Percentiles rank a stretch among this genome's conserved stretches.
phyloP scores from a whole-genome alignment of 1,284 basidiomycete genomes.

The Ganoderma boninense region DNA sequence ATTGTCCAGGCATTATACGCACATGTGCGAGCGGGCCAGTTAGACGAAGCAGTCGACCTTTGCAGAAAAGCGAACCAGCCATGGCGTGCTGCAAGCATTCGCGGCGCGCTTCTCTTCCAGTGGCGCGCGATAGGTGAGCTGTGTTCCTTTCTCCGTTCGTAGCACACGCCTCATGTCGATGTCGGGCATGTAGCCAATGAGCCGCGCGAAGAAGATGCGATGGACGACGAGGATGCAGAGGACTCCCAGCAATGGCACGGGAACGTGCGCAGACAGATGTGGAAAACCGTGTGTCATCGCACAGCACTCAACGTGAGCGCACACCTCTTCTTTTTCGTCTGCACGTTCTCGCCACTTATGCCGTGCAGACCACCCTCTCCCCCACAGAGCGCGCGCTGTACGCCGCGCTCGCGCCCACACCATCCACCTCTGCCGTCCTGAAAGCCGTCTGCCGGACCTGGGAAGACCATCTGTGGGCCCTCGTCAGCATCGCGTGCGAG shows the following conservation, averaged over 20 bases:
- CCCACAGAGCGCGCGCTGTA: slow-evolving; percentile 86
- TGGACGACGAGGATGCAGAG: slow-evolving; percentile 56
- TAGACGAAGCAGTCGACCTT: slow-evolving; percentile 85
- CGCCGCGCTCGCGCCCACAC: slow-evolving; percentile 85
- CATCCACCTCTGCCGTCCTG: slow-evolving; percentile 79
- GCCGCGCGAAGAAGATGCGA: slow-evolving; percentile 55
- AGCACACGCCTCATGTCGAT: not conserved
- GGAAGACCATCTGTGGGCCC: slow-evolving; percentile 97
- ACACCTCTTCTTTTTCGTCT: slow-evolving; percentile 10
- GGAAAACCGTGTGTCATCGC: slow-evolving; percentile 86
- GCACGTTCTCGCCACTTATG: not conserved
- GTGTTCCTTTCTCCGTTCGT: not conserved
- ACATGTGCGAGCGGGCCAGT: slow-evolving; percentile 81
- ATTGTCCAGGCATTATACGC: slow-evolving; percentile 80
- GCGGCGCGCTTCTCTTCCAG: slow-evolving; percentile 79
- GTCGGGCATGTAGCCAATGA: slow-evolving; percentile 53
- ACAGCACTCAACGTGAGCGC: slow-evolving; percentile 78
- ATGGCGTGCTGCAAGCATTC: slow-evolving; percentile 90
- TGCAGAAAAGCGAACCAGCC: slow-evolving; percentile 88
- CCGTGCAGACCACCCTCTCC: slow-evolving; percentile 67
- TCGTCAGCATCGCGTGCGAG: slow-evolving; percentile 87
- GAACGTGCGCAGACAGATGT: slow-evolving; percentile 78
- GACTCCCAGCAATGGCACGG: slow-evolving; percentile 67
- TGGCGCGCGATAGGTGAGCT: slow-evolving; percentile 73
- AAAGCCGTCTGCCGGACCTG: slow-evolving; percentile 86